phyloP scores from a whole-genome alignment of 345 rosid species.

The Dovyalis caffra region DNA sequence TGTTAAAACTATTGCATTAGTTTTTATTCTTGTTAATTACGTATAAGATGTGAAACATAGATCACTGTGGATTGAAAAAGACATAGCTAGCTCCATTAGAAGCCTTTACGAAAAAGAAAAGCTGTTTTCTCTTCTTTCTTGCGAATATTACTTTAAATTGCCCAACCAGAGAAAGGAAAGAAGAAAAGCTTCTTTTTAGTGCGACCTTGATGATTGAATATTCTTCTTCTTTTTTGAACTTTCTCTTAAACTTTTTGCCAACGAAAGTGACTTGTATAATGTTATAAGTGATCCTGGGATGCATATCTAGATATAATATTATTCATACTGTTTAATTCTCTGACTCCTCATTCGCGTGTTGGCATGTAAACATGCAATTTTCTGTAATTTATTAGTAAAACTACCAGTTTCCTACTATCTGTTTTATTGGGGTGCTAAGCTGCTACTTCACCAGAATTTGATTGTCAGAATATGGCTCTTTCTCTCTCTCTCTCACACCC shows the following conservation, averaged over 20 bases:
- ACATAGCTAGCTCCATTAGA: not conserved
- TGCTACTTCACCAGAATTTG: not conserved
- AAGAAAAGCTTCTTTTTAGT: conserved; percentile 4
- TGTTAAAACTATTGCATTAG: not conserved
- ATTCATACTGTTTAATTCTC: not conserved
- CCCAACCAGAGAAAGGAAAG: not conserved
- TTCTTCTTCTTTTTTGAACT: not conserved
- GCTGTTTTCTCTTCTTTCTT: not conserved
- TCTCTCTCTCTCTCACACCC: too few relatives aligned
- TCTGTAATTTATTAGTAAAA: too few relatives aligned
- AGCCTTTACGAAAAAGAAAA: not conserved
- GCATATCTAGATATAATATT: not conserved
- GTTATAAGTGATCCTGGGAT: too few relatives aligned
- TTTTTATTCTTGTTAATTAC: not conserved
- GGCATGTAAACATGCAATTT: not conserved
- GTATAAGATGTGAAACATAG: not conserved
- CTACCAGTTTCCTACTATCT: too few relatives aligned
- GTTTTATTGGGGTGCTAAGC: too few relatives aligned
- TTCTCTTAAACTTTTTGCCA: not conserved
- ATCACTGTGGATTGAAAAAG: not conserved
- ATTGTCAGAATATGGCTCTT: not conserved
- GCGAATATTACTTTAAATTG: not conserved
- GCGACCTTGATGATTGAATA: conserved; percentile 4
- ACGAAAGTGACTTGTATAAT: not conserved
- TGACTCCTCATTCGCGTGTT: not conserved